phyloP scores from a whole-genome alignment of 768 basidiomycete species.

The Suillus brevipes region DNA sequence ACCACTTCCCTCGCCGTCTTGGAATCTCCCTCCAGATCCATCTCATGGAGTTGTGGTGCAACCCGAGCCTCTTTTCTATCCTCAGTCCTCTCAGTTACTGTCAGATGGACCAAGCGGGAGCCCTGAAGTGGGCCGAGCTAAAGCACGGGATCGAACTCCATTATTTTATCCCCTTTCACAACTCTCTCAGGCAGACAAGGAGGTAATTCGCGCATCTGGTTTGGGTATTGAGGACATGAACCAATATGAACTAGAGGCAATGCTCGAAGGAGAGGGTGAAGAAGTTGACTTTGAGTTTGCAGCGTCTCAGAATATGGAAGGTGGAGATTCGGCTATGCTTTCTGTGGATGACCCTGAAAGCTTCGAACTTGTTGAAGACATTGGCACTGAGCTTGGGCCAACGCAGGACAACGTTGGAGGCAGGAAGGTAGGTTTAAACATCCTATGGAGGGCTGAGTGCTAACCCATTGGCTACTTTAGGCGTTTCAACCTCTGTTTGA shows the following conservation, averaged over 20 bases:
- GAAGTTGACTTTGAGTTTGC: constrained; percentile 30
- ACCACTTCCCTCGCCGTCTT: neutral
- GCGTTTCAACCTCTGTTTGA: constrained; percentile 35
- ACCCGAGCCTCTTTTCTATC: constrained; percentile 24
- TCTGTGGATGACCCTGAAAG: constrained; percentile 17
- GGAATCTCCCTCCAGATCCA: neutral
- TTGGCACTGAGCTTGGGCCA: constrained; percentile 27
- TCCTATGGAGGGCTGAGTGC: neutral
- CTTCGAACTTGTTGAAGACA: constrained; percentile 32
- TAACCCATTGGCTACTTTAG: constrained; percentile 13
- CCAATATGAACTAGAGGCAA: constrained; percentile 55
- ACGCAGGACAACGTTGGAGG: constrained; percentile 29
- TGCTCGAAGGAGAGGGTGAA: constrained; percentile 36
- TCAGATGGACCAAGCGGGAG: constrained; percentile 7
- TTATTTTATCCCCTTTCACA: constrained; percentile 57
- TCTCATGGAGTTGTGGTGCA: constrained; percentile 7
- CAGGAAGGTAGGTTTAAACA: constrained; percentile 21
- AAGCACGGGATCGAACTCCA: constrained; percentile 19
- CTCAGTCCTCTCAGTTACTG: constrained; percentile 23
- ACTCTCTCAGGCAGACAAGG: constrained; percentile 55
- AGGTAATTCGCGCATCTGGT: constrained; percentile 57
- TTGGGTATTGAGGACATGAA: constrained; percentile 70
- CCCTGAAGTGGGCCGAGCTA: constrained; percentile 1
- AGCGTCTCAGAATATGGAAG: neutral
- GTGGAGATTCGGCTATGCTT: constrained; percentile 7